Evolutionary conservation across 2,329 filamentous ascomycete genomes (phyloP).

Genomic region (Lachnellula subtilissima): DNA sequence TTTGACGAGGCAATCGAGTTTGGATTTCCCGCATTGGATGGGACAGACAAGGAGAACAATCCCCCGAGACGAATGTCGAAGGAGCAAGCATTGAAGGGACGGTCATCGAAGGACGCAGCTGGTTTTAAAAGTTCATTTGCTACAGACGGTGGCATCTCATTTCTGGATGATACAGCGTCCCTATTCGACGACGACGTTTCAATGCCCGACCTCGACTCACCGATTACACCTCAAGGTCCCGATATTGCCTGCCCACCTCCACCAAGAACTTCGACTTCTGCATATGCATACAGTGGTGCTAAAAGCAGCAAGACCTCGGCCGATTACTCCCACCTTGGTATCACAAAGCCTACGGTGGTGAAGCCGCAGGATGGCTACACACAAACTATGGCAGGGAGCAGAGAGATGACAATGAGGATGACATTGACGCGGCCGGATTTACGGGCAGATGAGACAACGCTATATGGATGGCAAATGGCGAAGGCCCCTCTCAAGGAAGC

Average conservation of each 20-base stretch:
- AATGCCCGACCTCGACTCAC: constrained; percentile 52
- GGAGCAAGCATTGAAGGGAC: constrained; percentile 17
- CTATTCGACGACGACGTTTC: constrained; percentile 52
- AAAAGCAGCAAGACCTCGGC: constrained; percentile 35
- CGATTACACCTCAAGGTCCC: constrained; percentile 26
- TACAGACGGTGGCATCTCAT: constrained; percentile 51
- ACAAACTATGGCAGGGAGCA: constrained; percentile 52
- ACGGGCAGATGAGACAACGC: constrained; percentile 65
- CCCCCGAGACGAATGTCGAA: constrained; percentile 19
- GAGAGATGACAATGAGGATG: constrained; percentile 96
- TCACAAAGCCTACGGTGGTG: constrained; percentile 21
- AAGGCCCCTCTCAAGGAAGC: constrained; percentile 38
- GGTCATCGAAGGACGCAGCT: constrained; percentile 21
- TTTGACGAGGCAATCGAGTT: constrained; percentile 95
- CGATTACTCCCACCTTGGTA: constrained; percentile 33
- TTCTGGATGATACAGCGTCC: constrained; percentile 55
- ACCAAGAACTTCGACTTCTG: constrained; percentile 16
- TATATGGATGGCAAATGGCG: constrained; percentile 62
- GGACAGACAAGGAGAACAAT: constrained; percentile 31
- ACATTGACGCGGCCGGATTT: constrained; percentile 88
- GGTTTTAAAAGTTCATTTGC: constrained; percentile 27
- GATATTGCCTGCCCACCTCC: constrained; percentile 28
- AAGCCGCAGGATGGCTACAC: constrained; percentile 37
- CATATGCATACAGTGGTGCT: neutral
- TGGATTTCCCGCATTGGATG: constrained; percentile 69